phyloP scores from a whole-genome alignment of 2,329 filamentous ascomycete genomes.

The Penicillium verrucosum region DNA sequence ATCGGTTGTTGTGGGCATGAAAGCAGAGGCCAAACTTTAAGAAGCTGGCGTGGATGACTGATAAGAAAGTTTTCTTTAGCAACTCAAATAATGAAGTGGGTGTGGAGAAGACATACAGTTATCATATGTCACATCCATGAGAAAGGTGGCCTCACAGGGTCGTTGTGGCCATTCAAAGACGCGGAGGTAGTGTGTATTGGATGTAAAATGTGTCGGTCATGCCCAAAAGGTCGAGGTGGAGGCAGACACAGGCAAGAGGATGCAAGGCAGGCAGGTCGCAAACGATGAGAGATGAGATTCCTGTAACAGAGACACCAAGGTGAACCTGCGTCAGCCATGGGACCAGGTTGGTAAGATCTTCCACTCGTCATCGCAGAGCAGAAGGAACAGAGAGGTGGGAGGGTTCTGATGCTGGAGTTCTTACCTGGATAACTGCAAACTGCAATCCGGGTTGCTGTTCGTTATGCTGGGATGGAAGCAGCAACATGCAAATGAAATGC shows the following conservation, averaged over 20 bases:
- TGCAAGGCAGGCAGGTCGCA: background rate
- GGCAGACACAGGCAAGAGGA: background rate
- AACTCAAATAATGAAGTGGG: background rate
- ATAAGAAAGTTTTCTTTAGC: background rate
- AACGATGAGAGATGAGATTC: too few species aligned
- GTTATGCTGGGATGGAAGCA: background rate
- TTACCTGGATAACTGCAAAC: background rate
- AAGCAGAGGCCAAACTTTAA: background rate
- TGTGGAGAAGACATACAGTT: background rate
- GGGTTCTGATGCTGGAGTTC: background rate
- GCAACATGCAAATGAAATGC: background rate
- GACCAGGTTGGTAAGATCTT: background rate
- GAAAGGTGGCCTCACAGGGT: background rate
- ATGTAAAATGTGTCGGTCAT: background rate
- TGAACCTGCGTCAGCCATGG: background rate
- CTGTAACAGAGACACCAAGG: background rate
- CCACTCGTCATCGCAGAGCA: background rate
- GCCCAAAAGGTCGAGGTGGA: background rate
- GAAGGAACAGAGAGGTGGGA: background rate
- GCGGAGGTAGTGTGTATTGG: background rate
- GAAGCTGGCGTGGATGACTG: background rate
- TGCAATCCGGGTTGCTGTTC: background rate
- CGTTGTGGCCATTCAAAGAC: background rate
- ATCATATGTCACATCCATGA: background rate
- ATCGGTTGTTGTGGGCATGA: background rate